Evolutionary conservation across 2,329 filamentous ascomycete genomes (phyloP), one percentile per base, ranked within the genome.

Genomic region (Beauveria pseudobassiana): DNA sequence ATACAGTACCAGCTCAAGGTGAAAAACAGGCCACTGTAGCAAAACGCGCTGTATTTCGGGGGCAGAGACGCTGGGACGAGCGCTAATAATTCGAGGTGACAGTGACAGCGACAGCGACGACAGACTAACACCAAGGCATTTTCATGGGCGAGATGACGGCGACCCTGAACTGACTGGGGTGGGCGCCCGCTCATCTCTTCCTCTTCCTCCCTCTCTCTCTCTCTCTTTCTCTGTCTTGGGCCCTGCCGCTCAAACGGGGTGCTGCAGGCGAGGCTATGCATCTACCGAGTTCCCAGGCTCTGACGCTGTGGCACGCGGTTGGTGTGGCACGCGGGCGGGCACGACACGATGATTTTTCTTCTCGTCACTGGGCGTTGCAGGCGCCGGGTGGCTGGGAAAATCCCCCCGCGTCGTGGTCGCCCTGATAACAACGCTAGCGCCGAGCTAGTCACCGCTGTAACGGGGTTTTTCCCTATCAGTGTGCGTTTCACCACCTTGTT

Each of bases 381-480:
- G 14, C 24, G 24, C 22, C 30, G 24, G 38, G 57, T 59, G 57
- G 57, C 57, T 59, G 57, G 57, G 57, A 7, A 8, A 43, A 20
- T 38, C 34, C 49, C 56, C 56, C 48, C 48, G 45, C 53, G 57
- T 60, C 49, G 12, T 26, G 20, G 24, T 16, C 48, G 50, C 60
- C 60, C 60, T 53, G 60, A 58, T 62, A 57, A 22, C 30, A 58
- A 18, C 28, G 10, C 53, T 62, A 62, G 60, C 53, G 12, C 28
- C 24, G 54, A 24, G 60, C 60, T 62, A 62, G 53, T 58, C 26
- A 10, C 46, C 54, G 16, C 38, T 58, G 60, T 62, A 58, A 53
- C 60, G 54, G 53, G 24, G 6, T 18, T 58, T 40, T n/a, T 14
- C 7, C 48, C 20, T 62, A 62, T 58, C 60, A 38, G 48, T 18